Evolutionary conservation across 2,329 filamentous ascomycete genomes (phyloP), one percentile per base, ranked within the genome.

Genomic region (Fusarium incarnatum): DNA sequence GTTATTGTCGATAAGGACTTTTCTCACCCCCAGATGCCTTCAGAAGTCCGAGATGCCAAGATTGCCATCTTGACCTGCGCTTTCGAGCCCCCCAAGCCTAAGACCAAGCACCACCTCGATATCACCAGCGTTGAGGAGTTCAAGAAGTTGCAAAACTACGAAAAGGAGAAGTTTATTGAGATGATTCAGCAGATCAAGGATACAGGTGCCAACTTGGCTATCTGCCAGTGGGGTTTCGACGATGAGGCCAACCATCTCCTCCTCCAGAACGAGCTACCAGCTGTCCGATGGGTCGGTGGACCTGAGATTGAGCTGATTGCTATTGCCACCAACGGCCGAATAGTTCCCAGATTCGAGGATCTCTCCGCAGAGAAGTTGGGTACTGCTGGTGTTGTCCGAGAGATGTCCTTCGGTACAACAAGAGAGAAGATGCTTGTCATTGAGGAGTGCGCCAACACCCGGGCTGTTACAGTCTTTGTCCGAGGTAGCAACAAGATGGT

Each of bases 1-100:
- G 96, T 99, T 72, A 97, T 99, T 80, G 89, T 99, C 81, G 96
- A 99, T 88, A 99, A 99, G 86, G 97, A 99, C 84, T 99, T 99
- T 82, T 98, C 96, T 37, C 96, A 99, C 81, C 96, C 96, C 15
- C 96, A 99, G 84, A 99, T 99, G 96, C 96, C 96, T 13, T 93
- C 92, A 53, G 94, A 98, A 82, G 95, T 99, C 71, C 88, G 86
- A 76, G 94, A 99, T 82, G 97, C 96, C 78, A 98, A 98, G 86
- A 90, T 99, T 78, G 96, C 96, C 74, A 99, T 99, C 77, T 85
- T 99, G 64, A 99, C 96, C 54, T 99, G 96, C 81, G 94, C 96
- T 6, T 99, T 99, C 79, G 96, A 99, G 85, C 96, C 96, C 32
- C 96, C 96, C 53, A 99, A 99, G 88, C 96, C 96, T 74, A 99